Evolutionary conservation across 805 yeast genomes (phyloP).

Genomic region (Tetrapisispora phaffii): DNA sequence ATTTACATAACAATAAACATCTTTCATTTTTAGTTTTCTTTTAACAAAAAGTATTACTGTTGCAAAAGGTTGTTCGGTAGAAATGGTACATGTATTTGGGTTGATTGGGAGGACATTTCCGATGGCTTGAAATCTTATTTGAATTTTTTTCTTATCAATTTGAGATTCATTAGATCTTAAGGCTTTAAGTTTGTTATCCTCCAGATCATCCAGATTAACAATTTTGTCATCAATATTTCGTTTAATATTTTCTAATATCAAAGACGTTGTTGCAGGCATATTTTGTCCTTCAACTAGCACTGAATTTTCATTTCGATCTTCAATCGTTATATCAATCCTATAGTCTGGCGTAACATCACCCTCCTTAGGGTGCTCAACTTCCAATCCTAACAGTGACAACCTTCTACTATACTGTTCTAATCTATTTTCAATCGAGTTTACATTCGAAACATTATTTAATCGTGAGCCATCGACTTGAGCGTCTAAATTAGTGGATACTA

Average conservation of each 20-base stretch:
- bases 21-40: conserved; percentile 14
- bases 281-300: conserved; percentile 4
- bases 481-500: not conserved
- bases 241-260: conserved; percentile 4
- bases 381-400: conserved; percentile 22
- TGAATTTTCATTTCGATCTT: not conserved
- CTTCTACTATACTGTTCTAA: conserved; percentile 21
- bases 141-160: conserved; percentile 10
- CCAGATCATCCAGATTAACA: not conserved
- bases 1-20: conserved; percentile 27
- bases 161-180: not conserved
- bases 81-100: conserved; percentile 23
- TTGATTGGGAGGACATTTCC: conserved; percentile 21
- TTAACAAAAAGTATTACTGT: conserved; percentile 16
- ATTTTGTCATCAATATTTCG: not conserved
- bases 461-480: not conserved
- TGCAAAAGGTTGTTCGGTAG: conserved; percentile 23
- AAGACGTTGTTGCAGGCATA: conserved; percentile 12
- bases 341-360: not conserved
- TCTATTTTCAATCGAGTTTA: conserved; percentile 12
- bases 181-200: not conserved
- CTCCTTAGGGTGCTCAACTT: conserved; percentile 11
- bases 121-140: conserved; percentile 25
- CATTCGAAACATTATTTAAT: not conserved
- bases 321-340: not conserved